Conservation (phyloP, 2,329 filamentous ascomycete species). For the Colletotrichum tropicicola region DNA sequence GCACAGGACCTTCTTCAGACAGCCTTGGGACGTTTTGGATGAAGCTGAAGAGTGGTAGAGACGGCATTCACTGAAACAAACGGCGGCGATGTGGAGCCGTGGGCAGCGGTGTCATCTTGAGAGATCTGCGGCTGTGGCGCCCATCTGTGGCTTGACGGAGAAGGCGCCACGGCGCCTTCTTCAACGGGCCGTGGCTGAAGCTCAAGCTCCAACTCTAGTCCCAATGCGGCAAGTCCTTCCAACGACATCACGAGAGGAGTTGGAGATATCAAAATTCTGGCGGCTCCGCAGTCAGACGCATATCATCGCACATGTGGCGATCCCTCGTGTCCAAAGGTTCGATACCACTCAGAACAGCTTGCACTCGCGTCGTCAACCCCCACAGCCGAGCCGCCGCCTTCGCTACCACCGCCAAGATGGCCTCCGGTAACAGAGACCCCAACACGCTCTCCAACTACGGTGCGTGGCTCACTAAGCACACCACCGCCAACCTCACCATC, state of each 20-base stretch:
- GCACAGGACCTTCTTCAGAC: not conserved
- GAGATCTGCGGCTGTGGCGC: not conserved
- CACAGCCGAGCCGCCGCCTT: slow-evolving; percentile 12
- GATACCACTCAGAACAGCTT: slow-evolving; percentile 25
- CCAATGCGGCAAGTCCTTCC: slow-evolving; percentile 28
- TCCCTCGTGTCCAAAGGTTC: slow-evolving; percentile 25
- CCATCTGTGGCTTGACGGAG: not conserved
- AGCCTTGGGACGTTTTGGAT: not conserved
- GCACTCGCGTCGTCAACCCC: not conserved
- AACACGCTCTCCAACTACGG: slow-evolving; percentile 94
- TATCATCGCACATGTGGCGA: slow-evolving; percentile 28
- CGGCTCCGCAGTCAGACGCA: slow-evolving; percentile 14
- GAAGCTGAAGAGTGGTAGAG: not conserved
- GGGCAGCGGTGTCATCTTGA: not conserved
- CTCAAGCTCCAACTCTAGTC: slow-evolving; percentile 23
- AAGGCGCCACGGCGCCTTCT: not conserved
- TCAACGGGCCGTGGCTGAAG: slow-evolving; percentile 17
- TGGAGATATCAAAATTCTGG: slow-evolving; percentile 20
- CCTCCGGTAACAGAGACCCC: slow-evolving; percentile 71
- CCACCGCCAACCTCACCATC: slow-evolving; percentile 81
- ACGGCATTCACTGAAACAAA: slow-evolving; percentile 13
- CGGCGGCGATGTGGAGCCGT: not conserved
- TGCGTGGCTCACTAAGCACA: slow-evolving; percentile 86
- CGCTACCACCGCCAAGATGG: slow-evolving; percentile 20
- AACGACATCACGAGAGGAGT: slow-evolving; percentile 28